Evolutionary conservation across 2,329 filamentous ascomycete genomes (phyloP).

Genomic region (Mycosphaerelloides madeirae): DNA sequence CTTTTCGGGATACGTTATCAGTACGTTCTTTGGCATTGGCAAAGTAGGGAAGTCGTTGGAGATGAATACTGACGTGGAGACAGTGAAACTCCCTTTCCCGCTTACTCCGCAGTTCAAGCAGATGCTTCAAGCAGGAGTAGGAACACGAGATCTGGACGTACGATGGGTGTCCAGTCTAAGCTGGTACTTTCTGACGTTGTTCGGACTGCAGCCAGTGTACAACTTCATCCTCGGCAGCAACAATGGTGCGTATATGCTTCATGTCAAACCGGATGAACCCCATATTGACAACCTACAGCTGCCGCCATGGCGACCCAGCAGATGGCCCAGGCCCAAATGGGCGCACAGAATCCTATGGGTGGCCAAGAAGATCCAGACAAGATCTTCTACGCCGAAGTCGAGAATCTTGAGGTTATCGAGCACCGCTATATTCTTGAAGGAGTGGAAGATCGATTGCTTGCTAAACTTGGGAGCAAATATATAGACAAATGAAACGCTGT

Average conservation of each 20-base stretch:
- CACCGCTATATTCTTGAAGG: slow-evolving; percentile 88
- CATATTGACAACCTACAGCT: slow-evolving; percentile 48
- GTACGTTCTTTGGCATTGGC: slow-evolving; percentile 47
- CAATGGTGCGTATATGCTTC: slow-evolving; percentile 64
- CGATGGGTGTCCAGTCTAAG: slow-evolving; percentile 98
- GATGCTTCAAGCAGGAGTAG: slow-evolving; percentile 96
- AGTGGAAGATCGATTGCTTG: slow-evolving; percentile 77
- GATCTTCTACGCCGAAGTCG: slow-evolving; percentile 84
- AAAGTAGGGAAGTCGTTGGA: background rate
- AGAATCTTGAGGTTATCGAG: slow-evolving; percentile 92
- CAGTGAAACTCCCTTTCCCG: slow-evolving; percentile 94
- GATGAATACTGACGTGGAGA: slow-evolving; percentile 28
- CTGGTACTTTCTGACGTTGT: slow-evolving; percentile 98
- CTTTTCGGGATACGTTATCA: slow-evolving; percentile 96
- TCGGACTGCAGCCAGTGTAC: slow-evolving; percentile 93
- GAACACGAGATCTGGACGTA: slow-evolving; percentile 92
- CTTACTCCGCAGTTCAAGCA: slow-evolving; percentile 99
- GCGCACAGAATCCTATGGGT: slow-evolving; percentile 64
- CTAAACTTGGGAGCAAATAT: slow-evolving; percentile 25
- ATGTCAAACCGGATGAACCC: background rate
- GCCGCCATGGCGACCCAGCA: slow-evolving; percentile 87
- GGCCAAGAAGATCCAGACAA: slow-evolving; percentile 94
- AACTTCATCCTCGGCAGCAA: slow-evolving; percentile 95
- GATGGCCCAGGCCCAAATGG: slow-evolving; percentile 62
- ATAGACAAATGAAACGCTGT: slow-evolving; percentile 3